Evolutionary conservation across 345 rosid genomes (phyloP).

Genomic region (Tarenaya hassleriana): DNA sequence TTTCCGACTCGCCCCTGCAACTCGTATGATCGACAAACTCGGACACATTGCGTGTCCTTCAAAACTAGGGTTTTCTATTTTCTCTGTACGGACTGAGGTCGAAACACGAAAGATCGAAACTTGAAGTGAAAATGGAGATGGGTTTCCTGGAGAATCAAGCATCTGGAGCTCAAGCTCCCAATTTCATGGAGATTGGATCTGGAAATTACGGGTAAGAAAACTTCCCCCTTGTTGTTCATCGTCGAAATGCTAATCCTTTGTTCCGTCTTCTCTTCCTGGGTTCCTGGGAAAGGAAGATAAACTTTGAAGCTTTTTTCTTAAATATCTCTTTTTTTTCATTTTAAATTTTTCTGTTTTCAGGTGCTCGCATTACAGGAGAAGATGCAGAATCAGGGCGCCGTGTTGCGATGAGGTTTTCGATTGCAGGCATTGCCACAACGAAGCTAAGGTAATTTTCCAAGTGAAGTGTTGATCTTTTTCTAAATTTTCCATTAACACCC

Average conservation of each 20-base stretch:
- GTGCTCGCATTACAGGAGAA: slow-evolving; percentile 78
- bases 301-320: not conserved
- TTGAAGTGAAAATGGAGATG: slow-evolving; percentile 20
- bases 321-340: not conserved
- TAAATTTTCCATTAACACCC: no score
- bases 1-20: no score
- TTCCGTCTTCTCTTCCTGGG: no score
- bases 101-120: slow-evolving; percentile 8
- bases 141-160: slow-evolving; percentile 24
- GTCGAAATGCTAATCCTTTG: no score
- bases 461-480: no score
- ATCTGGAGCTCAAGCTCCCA: slow-evolving; percentile 3
- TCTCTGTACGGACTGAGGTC: not conserved
- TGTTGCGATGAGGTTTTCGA: slow-evolving; percentile 74
- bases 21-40: no score
- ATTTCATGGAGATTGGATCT: slow-evolving; percentile 39
- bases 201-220: slow-evolving; percentile 59
- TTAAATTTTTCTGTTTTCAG: slow-evolving; percentile 25
- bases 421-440: slow-evolving; percentile 94
- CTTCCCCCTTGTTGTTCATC: not conserved
- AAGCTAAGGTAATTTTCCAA: slow-evolving; percentile 76
- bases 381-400: slow-evolving; percentile 78
- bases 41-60: no score
- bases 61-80: not conserved
- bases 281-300: slow-evolving; percentile 32